phyloP scores from a whole-genome alignment of 306 rosid species.

The Canavalia ensiformis region DNA sequence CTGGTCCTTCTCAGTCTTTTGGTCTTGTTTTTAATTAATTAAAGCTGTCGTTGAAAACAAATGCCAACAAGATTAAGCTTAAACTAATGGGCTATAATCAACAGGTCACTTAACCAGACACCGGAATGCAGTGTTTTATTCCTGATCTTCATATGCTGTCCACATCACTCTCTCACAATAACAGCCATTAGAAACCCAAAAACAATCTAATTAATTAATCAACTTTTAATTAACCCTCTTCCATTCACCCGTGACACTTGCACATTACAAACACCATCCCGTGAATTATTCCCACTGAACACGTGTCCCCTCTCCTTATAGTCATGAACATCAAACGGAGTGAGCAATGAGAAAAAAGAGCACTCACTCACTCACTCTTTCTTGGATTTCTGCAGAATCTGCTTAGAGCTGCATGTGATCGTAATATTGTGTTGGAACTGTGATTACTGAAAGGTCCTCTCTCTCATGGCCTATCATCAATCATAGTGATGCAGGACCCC shows the following conservation, averaged over 20 bases:
- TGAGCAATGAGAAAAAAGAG: background rate
- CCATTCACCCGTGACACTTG: constrained; percentile 63
- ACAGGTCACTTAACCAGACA: constrained; percentile 28
- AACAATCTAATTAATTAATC: constrained; percentile 1
- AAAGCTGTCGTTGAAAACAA: background rate
- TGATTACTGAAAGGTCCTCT: background rate
- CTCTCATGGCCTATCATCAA: constrained; percentile 17
- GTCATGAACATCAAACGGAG: background rate
- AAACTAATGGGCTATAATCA: background rate
- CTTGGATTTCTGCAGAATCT: constrained; percentile 53
- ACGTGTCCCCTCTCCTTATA: constrained; percentile 53
- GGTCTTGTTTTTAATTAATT: background rate
- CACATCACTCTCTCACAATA: constrained; percentile 22
- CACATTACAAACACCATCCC: constrained; percentile 53
- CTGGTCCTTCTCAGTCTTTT: constrained; percentile 9
- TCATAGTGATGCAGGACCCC: constrained; percentile 22
- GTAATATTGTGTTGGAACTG: constrained; percentile 49
- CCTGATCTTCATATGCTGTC: constrained; percentile 44
- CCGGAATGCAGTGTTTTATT: constrained; percentile 43
- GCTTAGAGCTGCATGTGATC: constrained; percentile 63
- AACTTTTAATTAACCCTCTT: constrained; percentile 29
- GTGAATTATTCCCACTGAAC: constrained; percentile 62
- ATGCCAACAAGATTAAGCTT: constrained; percentile 9
- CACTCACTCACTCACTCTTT: background rate
- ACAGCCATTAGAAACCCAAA: constrained; percentile 25